These are phyloP conservation scores for Coelastrella sp. DNA, from an alignment of 139 green algal species.

Conservation along the genomic window DNA sequence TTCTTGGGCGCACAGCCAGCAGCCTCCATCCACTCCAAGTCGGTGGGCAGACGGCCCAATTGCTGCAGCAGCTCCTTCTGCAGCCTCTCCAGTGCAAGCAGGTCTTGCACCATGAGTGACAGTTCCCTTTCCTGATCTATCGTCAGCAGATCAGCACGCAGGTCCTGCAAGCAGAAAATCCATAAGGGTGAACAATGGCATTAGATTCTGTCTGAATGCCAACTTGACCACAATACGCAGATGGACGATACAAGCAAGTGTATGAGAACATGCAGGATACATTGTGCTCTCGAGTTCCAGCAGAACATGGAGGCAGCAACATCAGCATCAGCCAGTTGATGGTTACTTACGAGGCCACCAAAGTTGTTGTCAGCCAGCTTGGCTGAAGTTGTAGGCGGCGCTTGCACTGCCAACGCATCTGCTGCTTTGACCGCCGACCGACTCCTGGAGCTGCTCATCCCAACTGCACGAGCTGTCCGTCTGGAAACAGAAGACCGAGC, in stretches of 20 bases:
- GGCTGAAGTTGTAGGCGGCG: neutral
- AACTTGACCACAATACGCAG: neutral
- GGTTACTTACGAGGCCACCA: conserved; percentile 16
- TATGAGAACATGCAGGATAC: neutral
- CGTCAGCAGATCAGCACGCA: conserved; percentile 67
- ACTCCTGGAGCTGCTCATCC: neutral
- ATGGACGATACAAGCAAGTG: neutral
- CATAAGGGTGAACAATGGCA: neutral
- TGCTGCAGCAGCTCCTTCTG: conserved; percentile 49
- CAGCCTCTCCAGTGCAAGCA: conserved; percentile 72
- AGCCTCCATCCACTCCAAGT: conserved; percentile 70
- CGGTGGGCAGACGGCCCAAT: conserved; percentile 61
- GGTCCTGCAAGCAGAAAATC: conserved; percentile 1
- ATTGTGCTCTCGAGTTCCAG: neutral
- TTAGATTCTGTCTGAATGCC: too few relatives aligned
- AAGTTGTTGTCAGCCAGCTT: conserved; percentile 44
- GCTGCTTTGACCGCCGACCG: neutral
- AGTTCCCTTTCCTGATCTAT: conserved; percentile 84
- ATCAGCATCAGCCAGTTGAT: too few relatives aligned
- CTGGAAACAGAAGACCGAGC: neutral
- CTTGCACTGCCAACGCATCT: neutral
- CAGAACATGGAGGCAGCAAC: neutral
- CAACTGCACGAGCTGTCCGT: neutral
- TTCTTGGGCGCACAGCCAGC: conserved; percentile 47
- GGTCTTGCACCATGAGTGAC: conserved; percentile 76